Base-by-base conservation (phyloP, 495 filamentous ascomycete species). In the Astrothelium macrocarpum region DNA sequence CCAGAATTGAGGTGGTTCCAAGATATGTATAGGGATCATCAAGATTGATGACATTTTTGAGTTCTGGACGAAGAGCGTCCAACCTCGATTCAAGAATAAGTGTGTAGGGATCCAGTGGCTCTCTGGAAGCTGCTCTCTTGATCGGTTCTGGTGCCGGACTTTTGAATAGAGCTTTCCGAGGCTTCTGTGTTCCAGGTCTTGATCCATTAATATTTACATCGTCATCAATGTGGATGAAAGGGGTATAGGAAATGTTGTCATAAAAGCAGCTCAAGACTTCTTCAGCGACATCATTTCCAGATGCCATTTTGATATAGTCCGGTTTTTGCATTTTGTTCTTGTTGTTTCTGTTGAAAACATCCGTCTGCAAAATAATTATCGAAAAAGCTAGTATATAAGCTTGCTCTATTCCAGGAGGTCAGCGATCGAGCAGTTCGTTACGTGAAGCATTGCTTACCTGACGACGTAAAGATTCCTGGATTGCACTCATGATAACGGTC, bases 341-440 rank as follows among this genome's bases (percentile, higher is more conserved):
- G 74, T 97, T 97, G 79, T 97, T 97, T 74, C 93, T 96, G 79
- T 99, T 99, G 84, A 97, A 97, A 12, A 95, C 90, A 72, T 99
- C 94, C 0, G 94, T 97, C 69, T 99, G 94, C 20, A 99, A 79
- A 66, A 99, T 96, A 45, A 99, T 78, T 46, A 97, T 86, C 1
- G 95, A 97, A 70, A 97, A 99, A 18, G 94, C 90, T 67, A 97
- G 91, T 71, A 97, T 95, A 74, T 97, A 96, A 45, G 94, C 91
- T 76, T 97, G 90, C 67, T 97, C 94, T 82, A 67, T 11, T 29
- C 7, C 5, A 28, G 20, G 10, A 26, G 5, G 49, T 56, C 49
- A 56, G 45, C 45, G 16, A 56, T 29, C 10, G 20, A 16, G 49
- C 1, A 56, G 11, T 29, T 56, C 20, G 5, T 56, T 0, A 28